These are phyloP conservation scores for Apiospora arundinis DNA, from an alignment of 2,329 filamentous ascomycete species.

Conservation along the genomic window DNA sequence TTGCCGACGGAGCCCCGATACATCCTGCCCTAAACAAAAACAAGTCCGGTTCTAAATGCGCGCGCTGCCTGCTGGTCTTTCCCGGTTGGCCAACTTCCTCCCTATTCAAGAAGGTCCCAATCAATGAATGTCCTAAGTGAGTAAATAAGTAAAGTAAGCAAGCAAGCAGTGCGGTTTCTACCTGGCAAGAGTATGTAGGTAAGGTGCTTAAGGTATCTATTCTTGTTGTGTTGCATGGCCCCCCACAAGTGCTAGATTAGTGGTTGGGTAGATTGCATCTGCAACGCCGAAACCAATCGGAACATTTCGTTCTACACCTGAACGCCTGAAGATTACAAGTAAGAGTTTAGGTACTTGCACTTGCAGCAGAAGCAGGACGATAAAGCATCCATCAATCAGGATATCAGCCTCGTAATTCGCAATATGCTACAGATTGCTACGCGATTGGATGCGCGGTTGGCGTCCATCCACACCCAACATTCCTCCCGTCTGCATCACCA, in stretches of 20 bases:
- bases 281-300: neutral
- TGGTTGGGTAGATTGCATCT: conserved; percentile 4
- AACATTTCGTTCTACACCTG: neutral
- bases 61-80: neutral
- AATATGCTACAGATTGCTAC: neutral
- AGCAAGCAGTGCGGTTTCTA: too few species aligned
- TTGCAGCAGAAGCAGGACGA: neutral
- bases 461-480: neutral
- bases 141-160: neutral
- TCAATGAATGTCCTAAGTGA: too few species aligned
- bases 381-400: neutral
- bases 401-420: too few species aligned
- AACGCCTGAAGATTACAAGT: too few species aligned
- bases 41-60: neutral
- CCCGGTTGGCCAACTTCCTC: neutral
- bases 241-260: neutral
- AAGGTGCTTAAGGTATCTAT: too few species aligned
- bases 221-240: neutral
- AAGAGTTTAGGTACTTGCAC: too few species aligned
- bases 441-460: neutral
- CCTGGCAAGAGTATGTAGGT: too few species aligned
- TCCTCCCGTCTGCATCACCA: neutral
- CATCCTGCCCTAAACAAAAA: neutral
- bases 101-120: conserved; percentile 12
- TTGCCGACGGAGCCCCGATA: neutral